Conservation (phyloP, 2,329 filamentous ascomycete genomes). For the Gyromitra esculenta region DNA sequence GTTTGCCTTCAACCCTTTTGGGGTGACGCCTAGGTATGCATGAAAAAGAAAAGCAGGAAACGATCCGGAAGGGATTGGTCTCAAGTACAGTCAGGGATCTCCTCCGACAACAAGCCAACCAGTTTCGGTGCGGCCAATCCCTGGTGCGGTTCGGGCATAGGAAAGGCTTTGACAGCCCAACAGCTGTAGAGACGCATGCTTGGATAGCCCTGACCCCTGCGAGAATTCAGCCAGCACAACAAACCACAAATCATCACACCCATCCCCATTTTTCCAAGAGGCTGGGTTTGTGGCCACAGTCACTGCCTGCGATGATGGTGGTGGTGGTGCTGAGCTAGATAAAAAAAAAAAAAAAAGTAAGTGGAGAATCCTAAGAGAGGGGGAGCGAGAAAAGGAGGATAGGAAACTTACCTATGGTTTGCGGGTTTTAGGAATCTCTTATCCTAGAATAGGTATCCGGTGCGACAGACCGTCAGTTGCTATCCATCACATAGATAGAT, state of each 20-base stretch:
- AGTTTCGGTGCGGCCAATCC: slow-evolving; percentile 46
- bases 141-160: slow-evolving; percentile 46
- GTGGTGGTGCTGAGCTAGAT: slow-evolving; percentile 12
- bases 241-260: slow-evolving; percentile 41
- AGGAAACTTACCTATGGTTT: slow-evolving; percentile 25
- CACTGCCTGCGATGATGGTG: slow-evolving; percentile 16
- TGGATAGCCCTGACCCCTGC: slow-evolving; percentile 47
- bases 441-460: slow-evolving; percentile 16
- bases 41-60: slow-evolving; percentile 34
- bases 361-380: slow-evolving; percentile 14
- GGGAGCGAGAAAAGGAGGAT: slow-evolving; percentile 25
- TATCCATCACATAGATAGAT: slow-evolving; percentile 4
- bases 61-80: slow-evolving; percentile 45
- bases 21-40: neutral
- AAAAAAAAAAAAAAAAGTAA: slow-evolving; percentile 20
- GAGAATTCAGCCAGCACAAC: slow-evolving; percentile 46
- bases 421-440: slow-evolving; percentile 23
- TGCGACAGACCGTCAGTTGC: slow-evolving; percentile 27
- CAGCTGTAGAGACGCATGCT: slow-evolving; percentile 35
- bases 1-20: slow-evolving; percentile 16
- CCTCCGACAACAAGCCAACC: slow-evolving; percentile 24
- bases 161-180: slow-evolving; percentile 49
- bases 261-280: slow-evolving; percentile 23
- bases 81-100: slow-evolving; percentile 29
- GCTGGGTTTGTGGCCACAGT: slow-evolving; percentile 28